Conservation (phyloP, 768 basidiomycete genomes). For the Mycena indigotica region DNA sequence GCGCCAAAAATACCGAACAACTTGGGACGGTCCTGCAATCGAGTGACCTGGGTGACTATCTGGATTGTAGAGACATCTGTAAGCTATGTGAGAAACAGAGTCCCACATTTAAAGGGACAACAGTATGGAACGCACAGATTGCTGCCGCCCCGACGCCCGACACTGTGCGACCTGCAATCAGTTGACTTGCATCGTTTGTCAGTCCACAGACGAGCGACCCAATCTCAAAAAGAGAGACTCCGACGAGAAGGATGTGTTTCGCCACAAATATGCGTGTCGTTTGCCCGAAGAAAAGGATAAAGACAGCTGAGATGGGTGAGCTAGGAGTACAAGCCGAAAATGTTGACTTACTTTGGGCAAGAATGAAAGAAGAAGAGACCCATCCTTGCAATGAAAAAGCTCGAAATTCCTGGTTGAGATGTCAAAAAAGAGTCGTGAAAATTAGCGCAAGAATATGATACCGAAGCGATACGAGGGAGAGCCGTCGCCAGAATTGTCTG, state of each 20-base stretch:
- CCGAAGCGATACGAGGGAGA: slow-evolving; percentile 11
- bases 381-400: not conserved
- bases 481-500: slow-evolving; percentile 15
- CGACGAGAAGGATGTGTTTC: slow-evolving; percentile 5
- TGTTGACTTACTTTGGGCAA: not conserved
- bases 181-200: slow-evolving; percentile 1
- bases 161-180: slow-evolving; percentile 9
- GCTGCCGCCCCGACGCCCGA: slow-evolving; percentile 12
- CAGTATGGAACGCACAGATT: no score
- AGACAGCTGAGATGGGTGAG: slow-evolving; percentile 7
- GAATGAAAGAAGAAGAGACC: not conserved
- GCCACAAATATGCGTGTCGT: slow-evolving; percentile 3
- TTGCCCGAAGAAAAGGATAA: slow-evolving; percentile 15
- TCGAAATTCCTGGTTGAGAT: not conserved
- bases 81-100: no score
- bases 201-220: slow-evolving; percentile 37
- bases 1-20: slow-evolving; percentile 32
- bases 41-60: slow-evolving; percentile 35
- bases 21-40: slow-evolving; percentile 34
- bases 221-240: slow-evolving; percentile 7
- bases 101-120: no score
- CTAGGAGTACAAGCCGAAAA: not conserved
- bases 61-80: slow-evolving; percentile 28
- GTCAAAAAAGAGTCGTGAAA: not conserved
- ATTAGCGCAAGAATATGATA: not conserved